Evolutionary conservation across 148 eudicot genomes (phyloP), one percentile per base, ranked within the genome.

Genomic region (Silene uniflora): DNA sequence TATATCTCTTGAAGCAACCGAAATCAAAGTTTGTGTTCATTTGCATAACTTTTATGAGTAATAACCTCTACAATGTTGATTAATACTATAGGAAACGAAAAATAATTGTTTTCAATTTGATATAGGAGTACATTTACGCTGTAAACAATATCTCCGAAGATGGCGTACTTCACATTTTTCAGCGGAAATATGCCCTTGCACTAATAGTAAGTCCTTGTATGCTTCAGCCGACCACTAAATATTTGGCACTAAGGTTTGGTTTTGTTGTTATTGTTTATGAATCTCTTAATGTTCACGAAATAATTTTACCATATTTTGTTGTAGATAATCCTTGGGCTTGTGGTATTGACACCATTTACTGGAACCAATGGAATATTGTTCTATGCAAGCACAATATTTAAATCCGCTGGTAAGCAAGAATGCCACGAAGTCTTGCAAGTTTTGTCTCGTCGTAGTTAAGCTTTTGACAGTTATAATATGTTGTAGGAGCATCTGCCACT

Each of bases 1-100:
- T 74, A 82, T 91, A 77, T 74, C 82, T 68, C 32, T 63, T 39
- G 97, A 90, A 85, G 88, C 88, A 73, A 83, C 89, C 67, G 90
- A 86, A 44, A 91, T 91, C 73, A 79, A 82, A 83, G 90, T 91
- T 83, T 81, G 13, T 21, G 35, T 75, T 18, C 25, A 2, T 7
- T 49, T 60, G 10, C n/a, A n/a, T 14, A 42, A 17, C 16, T 2
- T 2, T n/a, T 42, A 23, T 1, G 2, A 8, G 12, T 4, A 11
- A 11, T 3, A 0, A 14, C 18, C 27, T 66, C 56, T 52, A 52
- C 56, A 13, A 52, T 52, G 56, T 12, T 13, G 17, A 52, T 23
- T 42, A 21, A 8, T 62, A 49, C 29, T 8, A 24, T 7, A 21
- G 1, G n/a, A 10, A 56, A 22, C 39, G 13, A 32, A 69, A 23